A percentile compares a stretch with the other conserved stretches of the same genome.
Evolutionary conservation across 148 eudicot species (phyloP).

Genomic region (Silene uniflora): DNA sequence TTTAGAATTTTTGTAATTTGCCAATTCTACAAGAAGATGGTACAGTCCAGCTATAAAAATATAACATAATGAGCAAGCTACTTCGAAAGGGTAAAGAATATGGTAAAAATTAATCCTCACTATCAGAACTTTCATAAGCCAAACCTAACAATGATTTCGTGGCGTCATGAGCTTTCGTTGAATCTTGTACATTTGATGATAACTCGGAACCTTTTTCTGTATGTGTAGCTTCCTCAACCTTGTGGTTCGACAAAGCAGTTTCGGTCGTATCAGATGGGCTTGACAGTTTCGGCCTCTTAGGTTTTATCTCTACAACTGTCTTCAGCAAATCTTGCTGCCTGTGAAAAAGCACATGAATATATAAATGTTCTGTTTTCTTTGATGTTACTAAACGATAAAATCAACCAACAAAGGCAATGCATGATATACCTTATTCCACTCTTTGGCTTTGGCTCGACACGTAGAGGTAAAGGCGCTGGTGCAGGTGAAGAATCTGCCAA

Average conservation of each 20-base stretch:
- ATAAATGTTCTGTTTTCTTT: not conserved
- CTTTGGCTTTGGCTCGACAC: constrained; percentile 94
- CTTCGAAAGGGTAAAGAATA: not conserved
- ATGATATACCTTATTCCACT: constrained; percentile 76
- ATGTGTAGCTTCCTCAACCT: constrained; percentile 24
- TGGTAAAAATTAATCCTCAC: constrained; percentile 40
- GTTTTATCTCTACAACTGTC: constrained; percentile 79
- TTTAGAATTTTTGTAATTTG: not conserved
- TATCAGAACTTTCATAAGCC: constrained; percentile 83
- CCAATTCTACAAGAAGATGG: not conserved
- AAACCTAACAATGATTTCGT: constrained; percentile 58
- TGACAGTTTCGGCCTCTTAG: constrained; percentile 58
- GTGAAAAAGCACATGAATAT: constrained; percentile 9
- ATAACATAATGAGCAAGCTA: not conserved
- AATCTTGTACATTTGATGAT: constrained; percentile 22
- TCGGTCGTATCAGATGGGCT: constrained; percentile 30
- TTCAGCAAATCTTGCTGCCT: constrained; percentile 91
- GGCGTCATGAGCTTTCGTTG: constrained; percentile 39
- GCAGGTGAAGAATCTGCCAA: constrained; percentile 75
- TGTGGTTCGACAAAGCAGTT: constrained; percentile 12
- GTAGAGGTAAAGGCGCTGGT: constrained; percentile 69
- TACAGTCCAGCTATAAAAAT: not conserved
- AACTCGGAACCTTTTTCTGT: constrained; percentile 20
- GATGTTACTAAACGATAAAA: not conserved
- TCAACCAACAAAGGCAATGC: not conserved